A percentile compares a stretch with the other conserved stretches of the same genome.
Evolutionary conservation across 2,329 filamentous ascomycete genomes (phyloP).

Genomic region (Didymella segeticola): DNA sequence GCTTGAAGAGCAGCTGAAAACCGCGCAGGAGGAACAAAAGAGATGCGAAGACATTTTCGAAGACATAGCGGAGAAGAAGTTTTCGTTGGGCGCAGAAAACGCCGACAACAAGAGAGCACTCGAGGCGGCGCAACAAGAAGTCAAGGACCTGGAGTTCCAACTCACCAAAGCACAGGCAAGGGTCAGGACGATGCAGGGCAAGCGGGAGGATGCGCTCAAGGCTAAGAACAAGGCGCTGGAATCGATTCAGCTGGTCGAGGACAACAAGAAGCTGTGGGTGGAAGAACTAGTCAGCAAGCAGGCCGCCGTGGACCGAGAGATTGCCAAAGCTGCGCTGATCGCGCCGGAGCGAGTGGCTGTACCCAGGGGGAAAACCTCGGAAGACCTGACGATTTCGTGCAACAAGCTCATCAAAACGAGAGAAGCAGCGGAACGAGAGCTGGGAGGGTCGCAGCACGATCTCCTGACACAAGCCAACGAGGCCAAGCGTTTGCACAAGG

Average conservation of each 20-base stretch:
- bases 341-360: constrained; percentile 39
- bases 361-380: constrained; percentile 39
- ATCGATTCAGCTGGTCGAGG: constrained; percentile 42
- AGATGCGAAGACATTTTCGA: constrained; percentile 51
- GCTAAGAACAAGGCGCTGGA: constrained; percentile 53
- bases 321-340: constrained; percentile 23
- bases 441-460: constrained; percentile 45
- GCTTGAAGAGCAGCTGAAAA: constrained; percentile 59
- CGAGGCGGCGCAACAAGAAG: constrained; percentile 35
- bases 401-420: constrained; percentile 39
- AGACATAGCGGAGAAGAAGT: constrained; percentile 57
- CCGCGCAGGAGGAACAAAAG: constrained; percentile 57
- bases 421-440: constrained; percentile 34
- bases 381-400: constrained; percentile 40
- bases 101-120: constrained; percentile 39
- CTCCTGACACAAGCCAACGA: constrained; percentile 33
- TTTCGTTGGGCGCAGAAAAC: constrained; percentile 50
- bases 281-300: constrained; percentile 36
- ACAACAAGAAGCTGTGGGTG: constrained; percentile 36
- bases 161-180: constrained; percentile 40
- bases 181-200: constrained; percentile 37
- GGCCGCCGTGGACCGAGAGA: constrained; percentile 32
- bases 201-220: constrained; percentile 45
- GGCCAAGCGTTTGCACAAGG: constrained; percentile 37
- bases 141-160: constrained; percentile 30